These are phyloP conservation scores for Colletotrichum sublineola DNA, from an alignment of 2,329 filamentous ascomycete genomes.

Conservation along the genomic window DNA sequence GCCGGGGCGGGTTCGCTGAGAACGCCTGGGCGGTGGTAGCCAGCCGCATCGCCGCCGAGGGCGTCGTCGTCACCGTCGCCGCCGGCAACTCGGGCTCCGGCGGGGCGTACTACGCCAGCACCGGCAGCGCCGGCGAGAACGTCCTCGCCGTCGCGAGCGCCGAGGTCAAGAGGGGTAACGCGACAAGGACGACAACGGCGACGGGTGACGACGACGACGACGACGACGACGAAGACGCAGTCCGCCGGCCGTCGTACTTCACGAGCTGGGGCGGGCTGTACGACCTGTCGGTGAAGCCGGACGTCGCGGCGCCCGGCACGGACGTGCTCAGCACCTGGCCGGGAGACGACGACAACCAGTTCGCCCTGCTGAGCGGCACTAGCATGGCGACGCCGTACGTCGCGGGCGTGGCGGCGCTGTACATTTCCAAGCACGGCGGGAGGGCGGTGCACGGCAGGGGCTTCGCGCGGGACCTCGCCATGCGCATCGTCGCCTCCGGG, in stretches of 20 bases:
- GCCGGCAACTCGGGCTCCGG: constrained; percentile 57
- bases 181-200: not conserved
- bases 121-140: constrained; percentile 54
- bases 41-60: constrained; percentile 56
- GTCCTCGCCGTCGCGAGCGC: constrained; percentile 58
- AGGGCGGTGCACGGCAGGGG: constrained; percentile 49
- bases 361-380: constrained; percentile 59
- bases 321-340: constrained; percentile 56
- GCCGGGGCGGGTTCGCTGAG: constrained; percentile 47
- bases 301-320: constrained; percentile 58
- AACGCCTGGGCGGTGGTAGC: constrained; percentile 56
- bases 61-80: constrained; percentile 57
- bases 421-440: constrained; percentile 51
- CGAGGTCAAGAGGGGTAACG: constrained; percentile 34
- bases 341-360: constrained; percentile 46
- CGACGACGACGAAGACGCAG: not conserved
- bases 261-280: constrained; percentile 54
- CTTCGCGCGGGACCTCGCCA: constrained; percentile 50
- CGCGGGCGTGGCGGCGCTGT: constrained; percentile 57
- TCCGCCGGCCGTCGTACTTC: constrained; percentile 50
- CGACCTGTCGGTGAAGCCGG: constrained; percentile 56
- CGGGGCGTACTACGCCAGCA: constrained; percentile 56
- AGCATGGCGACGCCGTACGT: constrained; percentile 64
- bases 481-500: constrained; percentile 50
- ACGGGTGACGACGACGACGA: no score